Evolutionary conservation across 176 grass and related monocot species (phyloP).

Genomic region (Zizania latifolia): DNA sequence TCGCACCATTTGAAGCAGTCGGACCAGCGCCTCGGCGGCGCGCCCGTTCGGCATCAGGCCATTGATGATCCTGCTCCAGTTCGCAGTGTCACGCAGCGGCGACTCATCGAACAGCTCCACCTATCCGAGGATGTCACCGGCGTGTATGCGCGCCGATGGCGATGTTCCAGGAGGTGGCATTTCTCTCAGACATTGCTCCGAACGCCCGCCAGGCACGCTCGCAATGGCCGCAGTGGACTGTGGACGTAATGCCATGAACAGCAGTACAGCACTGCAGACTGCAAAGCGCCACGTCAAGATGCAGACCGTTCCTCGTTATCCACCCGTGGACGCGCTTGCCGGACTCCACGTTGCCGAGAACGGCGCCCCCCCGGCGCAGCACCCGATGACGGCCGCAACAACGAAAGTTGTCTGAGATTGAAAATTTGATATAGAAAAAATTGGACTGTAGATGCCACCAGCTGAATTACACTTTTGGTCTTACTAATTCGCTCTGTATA

Average conservation of each 20-base stretch:
- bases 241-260: conserved; percentile 51
- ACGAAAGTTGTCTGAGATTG: no score
- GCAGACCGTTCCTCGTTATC: conserved; percentile 39
- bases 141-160: conserved; percentile 40
- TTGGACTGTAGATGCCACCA: no score
- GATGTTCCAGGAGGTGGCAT: conserved; percentile 52
- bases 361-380: conserved; percentile 49
- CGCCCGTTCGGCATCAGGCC: conserved; percentile 38
- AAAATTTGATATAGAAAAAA: no score
- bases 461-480: no score
- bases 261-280: no score
- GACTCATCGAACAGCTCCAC: conserved; percentile 42
- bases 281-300: conserved; percentile 36
- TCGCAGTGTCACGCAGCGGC: conserved; percentile 30
- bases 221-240: conserved; percentile 28
- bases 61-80: conserved; percentile 60
- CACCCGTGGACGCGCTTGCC: conserved; percentile 56
- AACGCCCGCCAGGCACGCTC: conserved; percentile 12
- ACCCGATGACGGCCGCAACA: conserved; percentile 54
- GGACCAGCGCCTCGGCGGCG: conserved; percentile 18
- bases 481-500: no score
- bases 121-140: conserved; percentile 20
- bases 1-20: conserved; percentile 32
- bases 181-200: conserved; percentile 20
- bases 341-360: neutral